phyloP scores from a whole-genome alignment of 805 yeast genomes.

The Hanseniaspora occidentalis region DNA sequence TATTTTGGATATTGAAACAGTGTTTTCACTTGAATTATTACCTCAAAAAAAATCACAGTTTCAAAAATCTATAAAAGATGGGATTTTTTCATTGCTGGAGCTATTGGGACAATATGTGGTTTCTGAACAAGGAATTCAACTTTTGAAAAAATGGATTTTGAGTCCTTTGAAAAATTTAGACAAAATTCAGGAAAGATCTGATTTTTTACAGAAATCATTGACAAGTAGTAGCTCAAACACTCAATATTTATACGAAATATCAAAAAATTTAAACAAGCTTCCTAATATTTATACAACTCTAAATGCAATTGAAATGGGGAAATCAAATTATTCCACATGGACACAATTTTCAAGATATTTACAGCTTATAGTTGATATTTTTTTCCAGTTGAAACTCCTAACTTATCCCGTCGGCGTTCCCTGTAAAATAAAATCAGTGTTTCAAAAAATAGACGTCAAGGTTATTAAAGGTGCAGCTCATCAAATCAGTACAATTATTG shows the following conservation, averaged over 20 bases:
- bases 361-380: constrained; percentile 10
- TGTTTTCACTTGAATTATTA: constrained; percentile 16
- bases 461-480: constrained; percentile 8
- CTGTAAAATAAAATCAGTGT: too few relatives aligned
- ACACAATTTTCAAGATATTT: constrained; percentile 16
- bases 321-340: constrained; percentile 22
- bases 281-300: constrained; percentile 20
- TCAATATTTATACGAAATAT: constrained; percentile 13
- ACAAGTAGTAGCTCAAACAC: constrained; percentile 9
- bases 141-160: constrained; percentile 24
- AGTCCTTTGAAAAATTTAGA: constrained; percentile 23
- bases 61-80: constrained; percentile 10
- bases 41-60: constrained; percentile 9
- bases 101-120: constrained; percentile 12
- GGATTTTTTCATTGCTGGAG: constrained; percentile 13
- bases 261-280: constrained; percentile 13
- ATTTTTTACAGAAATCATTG: constrained; percentile 3
- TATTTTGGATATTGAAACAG: constrained; percentile 16
- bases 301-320: constrained; percentile 17
- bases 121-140: constrained; percentile 21
- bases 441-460: constrained; percentile 7
- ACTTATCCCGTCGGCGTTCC: too few relatives aligned
- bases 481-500: constrained; percentile 21
- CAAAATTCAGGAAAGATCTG: constrained; percentile 20
- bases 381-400: constrained; percentile 7